Base-by-base conservation (phyloP, 345 rosid species). In the Boechera retrofracta region DNA sequence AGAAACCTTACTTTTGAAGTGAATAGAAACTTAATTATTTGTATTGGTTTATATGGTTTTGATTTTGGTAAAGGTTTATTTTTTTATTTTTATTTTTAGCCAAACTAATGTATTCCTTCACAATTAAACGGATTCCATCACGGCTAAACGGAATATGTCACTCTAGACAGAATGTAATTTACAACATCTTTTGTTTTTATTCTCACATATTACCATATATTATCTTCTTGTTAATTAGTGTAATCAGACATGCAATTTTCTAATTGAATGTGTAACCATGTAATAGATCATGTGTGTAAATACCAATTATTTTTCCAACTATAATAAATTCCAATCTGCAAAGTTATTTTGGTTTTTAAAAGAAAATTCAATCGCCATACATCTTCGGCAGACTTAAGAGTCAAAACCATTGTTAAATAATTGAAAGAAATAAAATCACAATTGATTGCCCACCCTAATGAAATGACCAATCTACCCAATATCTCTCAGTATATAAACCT, bases 401-500 rank as follows among this genome's bases (percentile, higher is more conserved):
- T 62, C 6, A 42, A 62, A 8, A 3, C 67, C 66, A 21, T 41
- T 41, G 48, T 41, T 41, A 7, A 41, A 62, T 41, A 41, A 41
- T 24, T 41, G 51, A 24, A 42, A 42, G 18, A 47, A 64, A 9
- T n/a, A 8, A 41, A 24, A 6, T 13, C 26, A 29, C 11, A 32
- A 15, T 35, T 59, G 12, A 18, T 24, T 2, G 5, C n/a, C n/a
- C 38, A 53, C 39, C 16, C 36, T 35, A 24, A 28, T 36, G 24
- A 36, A 26, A 36, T 38, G 72, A 68, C 72, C 36, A 38, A 5
- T 36, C 33, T 38, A 53, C 72, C 61, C 38, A 51, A 38, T 4
- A 52, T 16, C 5, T 36, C 36, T 53, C 61, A 12, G 4, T 38
- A 38, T 9, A 38, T 51, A 10, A 36, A 35, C 36, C 49, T 68